Base-by-base conservation (phyloP, 2,329 filamentous ascomycete genomes). In the Penicillium decumbens region DNA sequence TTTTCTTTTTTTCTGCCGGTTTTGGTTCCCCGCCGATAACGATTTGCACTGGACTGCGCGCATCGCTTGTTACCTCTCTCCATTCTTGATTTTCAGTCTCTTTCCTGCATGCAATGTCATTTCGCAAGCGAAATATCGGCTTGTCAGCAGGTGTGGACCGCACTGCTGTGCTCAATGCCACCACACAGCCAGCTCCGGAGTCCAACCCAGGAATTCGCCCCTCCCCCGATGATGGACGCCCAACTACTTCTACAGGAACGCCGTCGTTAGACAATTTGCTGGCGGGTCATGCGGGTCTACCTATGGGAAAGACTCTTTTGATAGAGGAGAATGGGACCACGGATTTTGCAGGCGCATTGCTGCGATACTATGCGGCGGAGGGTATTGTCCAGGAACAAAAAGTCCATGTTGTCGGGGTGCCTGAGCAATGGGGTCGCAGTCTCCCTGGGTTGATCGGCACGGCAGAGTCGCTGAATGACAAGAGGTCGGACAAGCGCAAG, bases 251-350 rank as follows among this genome's bases (percentile, higher is more conserved):
- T 0, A 97, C 93, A 0, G 93, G 93, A 20, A 92, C 89, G 0
- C 79, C 83, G 3, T 95, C 90, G 15, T 75, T 98, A 35, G 93
- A 98, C 64, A 82, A 82, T 51, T 77, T 95, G 15, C 77, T 98
- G 1, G 89, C 89, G 35, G 90, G 92, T 0, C 92, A 97, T 72
- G 81, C 85, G 4, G 93, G 93, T 0, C 76, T 97, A 4, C 83
- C 88, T 0, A 77, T 97, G 6, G 93, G 93, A 0, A 89, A 82
- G 15, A 88, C 84, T 0, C 65, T 97, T 1, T 72, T 98, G 4
- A 75, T 96, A 28, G 88, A 92, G 65, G 93, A 98, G 64, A 86
- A 84, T 49, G 92, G 92, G 0, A 95, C 92, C 0, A 98, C 93
- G 0, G 93, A 98, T 68, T 98, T 95, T 73, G 84, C 88, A 0